Evolutionary conservation across 2,329 filamentous ascomycete genomes (phyloP).

Genomic region (Albifimbria verrucaria): DNA sequence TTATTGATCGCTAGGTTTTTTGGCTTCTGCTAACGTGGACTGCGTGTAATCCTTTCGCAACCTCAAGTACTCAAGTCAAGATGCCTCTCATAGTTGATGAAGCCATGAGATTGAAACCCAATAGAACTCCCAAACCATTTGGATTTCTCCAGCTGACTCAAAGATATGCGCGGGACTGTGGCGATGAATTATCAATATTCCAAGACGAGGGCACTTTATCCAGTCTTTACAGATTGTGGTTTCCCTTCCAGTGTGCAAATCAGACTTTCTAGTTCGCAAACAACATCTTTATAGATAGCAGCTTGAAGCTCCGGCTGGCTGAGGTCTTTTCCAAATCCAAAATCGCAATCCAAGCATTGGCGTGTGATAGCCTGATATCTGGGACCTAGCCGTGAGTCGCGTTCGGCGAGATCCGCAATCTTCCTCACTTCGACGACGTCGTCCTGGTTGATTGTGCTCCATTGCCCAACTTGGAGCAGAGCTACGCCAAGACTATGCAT

Average conservation of each 20-base stretch:
- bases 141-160: too few species aligned
- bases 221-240: not conserved
- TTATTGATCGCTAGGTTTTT: too few species aligned
- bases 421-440: not conserved
- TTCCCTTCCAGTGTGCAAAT: not conserved
- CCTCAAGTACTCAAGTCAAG: too few species aligned
- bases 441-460: not conserved
- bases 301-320: not conserved
- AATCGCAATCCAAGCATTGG: slow-evolving; percentile 1
- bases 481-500: not conserved
- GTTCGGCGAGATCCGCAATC: not conserved
- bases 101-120: too few species aligned
- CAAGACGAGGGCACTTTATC: too few species aligned
- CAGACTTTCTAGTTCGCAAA: not conserved
- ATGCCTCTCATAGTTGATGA: too few species aligned
- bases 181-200: too few species aligned
- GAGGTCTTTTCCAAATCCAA: not conserved
- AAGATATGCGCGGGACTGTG: too few species aligned
- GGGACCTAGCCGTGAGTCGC: not conserved
- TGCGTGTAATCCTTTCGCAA: too few species aligned
- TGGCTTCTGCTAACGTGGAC: too few species aligned
- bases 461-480: not conserved
- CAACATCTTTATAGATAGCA: not conserved
- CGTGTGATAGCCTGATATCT: not conserved
- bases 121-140: too few species aligned